phyloP scores from a whole-genome alignment of 768 basidiomycete species.

The Russula emetica region DNA sequence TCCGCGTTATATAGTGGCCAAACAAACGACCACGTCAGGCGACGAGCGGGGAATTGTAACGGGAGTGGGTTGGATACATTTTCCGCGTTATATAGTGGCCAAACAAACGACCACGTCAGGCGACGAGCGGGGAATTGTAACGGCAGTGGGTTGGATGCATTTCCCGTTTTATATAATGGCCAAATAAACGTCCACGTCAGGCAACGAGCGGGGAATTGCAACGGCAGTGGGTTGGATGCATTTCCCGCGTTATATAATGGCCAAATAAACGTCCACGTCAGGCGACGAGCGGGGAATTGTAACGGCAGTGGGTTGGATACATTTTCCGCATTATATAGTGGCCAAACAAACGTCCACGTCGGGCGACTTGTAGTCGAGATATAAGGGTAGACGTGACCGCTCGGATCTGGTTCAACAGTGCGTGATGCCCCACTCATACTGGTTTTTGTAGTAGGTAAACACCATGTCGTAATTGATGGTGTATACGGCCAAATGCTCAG shows the following conservation, averaged over 20 bases:
- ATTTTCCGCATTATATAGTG: slow-evolving; percentile 1
- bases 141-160: background rate
- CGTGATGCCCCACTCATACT: background rate
- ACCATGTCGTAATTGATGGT: slow-evolving; percentile 51
- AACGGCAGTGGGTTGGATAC: background rate
- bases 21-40: slow-evolving; percentile 24
- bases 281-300: slow-evolving; percentile 6
- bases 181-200: slow-evolving; percentile 29
- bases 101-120: slow-evolving; percentile 3
- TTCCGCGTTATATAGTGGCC: slow-evolving; percentile 16
- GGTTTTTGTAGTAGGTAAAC: background rate
- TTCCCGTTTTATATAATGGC: slow-evolving; percentile 15
- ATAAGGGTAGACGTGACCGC: slow-evolving; percentile 13
- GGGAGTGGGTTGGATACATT: background rate
- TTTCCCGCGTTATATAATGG: slow-evolving; percentile 6
- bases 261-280: slow-evolving; percentile 14
- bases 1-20: slow-evolving; percentile 23
- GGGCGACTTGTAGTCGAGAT: background rate
- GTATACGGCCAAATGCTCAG: slow-evolving; percentile 40
- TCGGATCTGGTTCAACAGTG: background rate
- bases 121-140: slow-evolving; percentile 6
- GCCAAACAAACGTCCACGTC: slow-evolving; percentile 28
- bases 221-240: background rate
- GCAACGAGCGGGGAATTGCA: too few relatives aligned
- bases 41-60: too few relatives aligned